Conservation (phyloP, 345 rosid species). For the Rhodamnia argentea region DNA sequence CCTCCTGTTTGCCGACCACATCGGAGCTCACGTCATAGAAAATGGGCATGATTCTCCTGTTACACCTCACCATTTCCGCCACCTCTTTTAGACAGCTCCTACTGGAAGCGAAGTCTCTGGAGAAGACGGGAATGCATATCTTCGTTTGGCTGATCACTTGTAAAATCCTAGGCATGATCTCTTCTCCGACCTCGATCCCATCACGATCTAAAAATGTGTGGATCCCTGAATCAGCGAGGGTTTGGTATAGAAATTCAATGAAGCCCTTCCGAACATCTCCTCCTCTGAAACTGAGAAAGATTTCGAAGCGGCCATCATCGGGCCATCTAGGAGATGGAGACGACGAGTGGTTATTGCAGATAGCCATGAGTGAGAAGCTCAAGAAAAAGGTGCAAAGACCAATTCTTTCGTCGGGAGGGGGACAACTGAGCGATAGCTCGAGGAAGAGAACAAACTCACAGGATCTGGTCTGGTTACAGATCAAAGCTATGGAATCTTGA, state of each 20-base stretch:
- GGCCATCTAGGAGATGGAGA: background rate
- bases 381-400: background rate
- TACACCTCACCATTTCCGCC: background rate
- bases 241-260: background rate
- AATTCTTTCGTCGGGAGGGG: background rate
- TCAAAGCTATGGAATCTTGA: background rate
- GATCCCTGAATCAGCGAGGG: background rate
- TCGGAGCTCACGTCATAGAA: background rate
- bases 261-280: rapidly evolving
- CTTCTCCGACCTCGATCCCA: background rate
- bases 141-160: rapidly evolving
- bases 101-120: background rate
- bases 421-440: background rate
- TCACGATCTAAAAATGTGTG: rapidly evolving
- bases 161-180: background rate
- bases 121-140: background rate
- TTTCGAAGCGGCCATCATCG: background rate
- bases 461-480: too few relatives aligned
- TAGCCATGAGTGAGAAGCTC: background rate
- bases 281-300: background rate
- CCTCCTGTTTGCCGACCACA: rapidly evolving
- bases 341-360: rapidly evolving
- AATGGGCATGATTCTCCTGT: background rate
- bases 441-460: background rate
- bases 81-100: background rate